phyloP scores from a whole-genome alignment of 2,329 filamentous ascomycete genomes.

The Seiridium unicorne region DNA sequence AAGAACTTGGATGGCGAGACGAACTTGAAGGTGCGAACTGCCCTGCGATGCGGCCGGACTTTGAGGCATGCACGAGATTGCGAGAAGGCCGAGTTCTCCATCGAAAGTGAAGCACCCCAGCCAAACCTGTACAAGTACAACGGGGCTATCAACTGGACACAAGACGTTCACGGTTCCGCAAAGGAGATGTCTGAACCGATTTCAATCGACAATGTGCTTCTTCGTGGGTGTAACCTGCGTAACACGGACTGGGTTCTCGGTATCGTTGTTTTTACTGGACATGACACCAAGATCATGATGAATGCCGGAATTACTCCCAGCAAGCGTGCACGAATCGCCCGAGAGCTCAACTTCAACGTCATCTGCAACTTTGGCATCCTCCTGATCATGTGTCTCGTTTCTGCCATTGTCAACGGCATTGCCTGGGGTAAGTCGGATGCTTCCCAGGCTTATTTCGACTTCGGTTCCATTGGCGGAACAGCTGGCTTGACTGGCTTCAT shows the following conservation, averaged over 20 bases:
- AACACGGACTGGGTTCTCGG: conserved; percentile 97
- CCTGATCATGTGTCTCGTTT: conserved; percentile 82
- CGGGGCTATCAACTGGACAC: conserved; percentile 83
- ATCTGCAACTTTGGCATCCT: conserved; percentile 94
- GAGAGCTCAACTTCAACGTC: conserved; percentile 96
- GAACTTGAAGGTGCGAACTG: conserved; percentile 91
- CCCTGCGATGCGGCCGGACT: conserved; percentile 78
- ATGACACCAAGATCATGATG: conserved; percentile 99
- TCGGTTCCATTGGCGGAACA: conserved; percentile 73
- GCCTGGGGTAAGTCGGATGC: conserved; percentile 75
- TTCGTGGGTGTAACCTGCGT: conserved; percentile 88
- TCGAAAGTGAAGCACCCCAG: conserved; percentile 90
- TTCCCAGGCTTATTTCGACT: conserved; percentile 81
- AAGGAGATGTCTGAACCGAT: conserved; percentile 89
- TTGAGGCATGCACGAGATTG: conserved; percentile 90
- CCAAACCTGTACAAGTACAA: conserved; percentile 95
- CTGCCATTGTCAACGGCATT: conserved; percentile 80
- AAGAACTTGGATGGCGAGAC: conserved; percentile 98
- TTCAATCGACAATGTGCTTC: conserved; percentile 89
- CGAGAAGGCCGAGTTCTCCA: conserved; percentile 79
- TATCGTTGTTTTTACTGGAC: conserved; percentile 89
- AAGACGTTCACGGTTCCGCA: conserved; percentile 62
- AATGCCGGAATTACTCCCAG: conserved; percentile 94
- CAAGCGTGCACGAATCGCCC: conserved; percentile 87
- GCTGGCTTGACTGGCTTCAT: conserved; percentile 85